Evolutionary conservation across 2,329 filamentous ascomycete genomes (phyloP), one percentile per base, ranked within the genome.

Genomic region (Sarocladium brachiariae): DNA sequence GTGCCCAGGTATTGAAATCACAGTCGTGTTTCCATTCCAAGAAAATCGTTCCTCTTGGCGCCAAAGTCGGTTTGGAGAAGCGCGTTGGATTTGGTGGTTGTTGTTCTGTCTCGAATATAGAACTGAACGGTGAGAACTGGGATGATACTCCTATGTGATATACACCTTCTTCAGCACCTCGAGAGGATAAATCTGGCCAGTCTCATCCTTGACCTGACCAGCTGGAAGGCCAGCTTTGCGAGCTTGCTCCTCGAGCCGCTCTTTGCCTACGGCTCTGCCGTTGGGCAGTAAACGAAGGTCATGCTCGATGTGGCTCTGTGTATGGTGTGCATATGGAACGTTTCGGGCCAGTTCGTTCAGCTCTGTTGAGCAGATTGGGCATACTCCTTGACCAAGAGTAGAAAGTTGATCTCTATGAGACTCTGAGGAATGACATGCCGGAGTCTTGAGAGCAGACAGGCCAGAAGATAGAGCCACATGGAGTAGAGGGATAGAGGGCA

Each of bases 301-400:
- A 41, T 82, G 83, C 63, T 96, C 92, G 25, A 97, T 89, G 54
- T 89, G 87, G 63, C 89, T 96, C 74, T 95, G 95, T 25, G 87
- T 91, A 66, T 99, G 93, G 62, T 96, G 87, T 2, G 93, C 93
- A 61, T 97, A 97, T 1, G 93, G 93, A 39, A 99, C 87, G 59
- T 86, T 84, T 49, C 85, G 77, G 2, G 93, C 92, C 30, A 99
- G 78, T 61, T 91, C 87, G 65, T 97, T 97, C 51, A 99, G 80
- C 69, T 99, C 93, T 1, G 87, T 93, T 45, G 87, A 93, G 73
- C 93, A 99, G 62, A 99, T 97, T 2, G 93, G 93, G 60, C 93
- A 99, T 37, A 97, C 83, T 46, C 83, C 85, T 7, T 87, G 85
- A 2, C 82, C 83, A 1, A 86, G 78, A 24, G 72, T 75, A 2